phyloP scores from a whole-genome alignment of 148 eudicot genomes.

The Nepenthes mirabilis region DNA sequence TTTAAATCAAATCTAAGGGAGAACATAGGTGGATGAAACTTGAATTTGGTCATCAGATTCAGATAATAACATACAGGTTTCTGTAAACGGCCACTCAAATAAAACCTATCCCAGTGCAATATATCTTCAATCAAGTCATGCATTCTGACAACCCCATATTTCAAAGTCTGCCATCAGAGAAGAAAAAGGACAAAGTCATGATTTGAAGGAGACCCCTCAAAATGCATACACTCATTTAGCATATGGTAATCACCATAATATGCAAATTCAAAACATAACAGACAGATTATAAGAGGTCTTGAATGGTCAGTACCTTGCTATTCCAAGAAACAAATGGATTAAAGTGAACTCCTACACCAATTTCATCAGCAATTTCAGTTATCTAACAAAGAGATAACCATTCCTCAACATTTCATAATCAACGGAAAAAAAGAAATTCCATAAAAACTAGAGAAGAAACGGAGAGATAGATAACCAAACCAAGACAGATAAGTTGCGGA shows the following conservation, averaged over 20 bases:
- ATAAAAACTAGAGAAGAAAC: not conserved
- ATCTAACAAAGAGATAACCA: constrained; percentile 29
- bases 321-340: constrained; percentile 75
- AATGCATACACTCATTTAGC: no score
- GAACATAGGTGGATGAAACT: no score
- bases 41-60: no score
- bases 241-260: not conserved
- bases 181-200: not conserved
- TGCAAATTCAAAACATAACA: not conserved
- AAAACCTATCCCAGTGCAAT: constrained; percentile 69
- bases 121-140: constrained; percentile 66
- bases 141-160: constrained; percentile 88
- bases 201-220: no score
- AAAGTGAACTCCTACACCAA: constrained; percentile 92
- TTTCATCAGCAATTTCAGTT: constrained; percentile 47
- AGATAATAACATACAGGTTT: constrained; percentile 55
- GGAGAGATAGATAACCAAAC: not conserved
- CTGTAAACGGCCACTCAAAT: constrained; percentile 83
- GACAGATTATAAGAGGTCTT: not conserved
- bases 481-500: constrained; percentile 7
- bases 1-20: no score
- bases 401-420: constrained; percentile 1
- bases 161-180: constrained; percentile 38
- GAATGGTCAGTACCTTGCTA: constrained; percentile 32
- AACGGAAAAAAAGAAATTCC: not conserved